Evolutionary conservation across 129 eudicot genomes (phyloP), one percentile per base, ranked within the genome.

Genomic region (Dittrichia graveolens): DNA sequence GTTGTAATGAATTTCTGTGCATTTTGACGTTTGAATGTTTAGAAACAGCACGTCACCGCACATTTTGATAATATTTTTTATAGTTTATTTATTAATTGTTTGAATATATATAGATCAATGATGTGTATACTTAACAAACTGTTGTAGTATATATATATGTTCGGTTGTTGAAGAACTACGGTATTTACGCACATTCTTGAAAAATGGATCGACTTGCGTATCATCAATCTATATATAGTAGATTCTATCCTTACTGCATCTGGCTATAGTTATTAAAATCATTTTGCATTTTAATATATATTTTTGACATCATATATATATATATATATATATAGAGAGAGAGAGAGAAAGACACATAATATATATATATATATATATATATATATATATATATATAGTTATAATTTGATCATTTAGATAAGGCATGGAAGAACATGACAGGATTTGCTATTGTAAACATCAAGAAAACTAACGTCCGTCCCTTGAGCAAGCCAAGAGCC

Each of bases 341-440:
- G n/a, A n/a, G n/a, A n/a, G n/a, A 39, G 39, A 40, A 5, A 67
- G 39, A 62, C 7, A 62, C 8, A 55, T 55, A 55, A 55, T 55
- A 55, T 18, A 55, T 19, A 59, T 35, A 42, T 46, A 64, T 64
- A 64, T 24, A 64, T 64, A 64, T 64, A 64, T 64, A 64, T 24
- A 24, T 24, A 37, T 13, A 67, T n/a, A 68, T 69, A 69, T 53
- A 52, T 24, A 24, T 24, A 24, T 24, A 24, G 31, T 24, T 24
- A 24, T 7, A 50, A 75, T 75, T 44, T n/a, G n/a, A n/a, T n/a
- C 55, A 64, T 10, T 52, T 52, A 53, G 64, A 75, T 75, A 64
- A 56, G 80, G 67, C 58, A 35, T 75, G 80, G 67, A 65, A 75
- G 67, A 75, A 75, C 61, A 66, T 75, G 80, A 66, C 74, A 34